Conservation (phyloP, 345 rosid genomes). For the Excoecaria cochinchinensis region DNA sequence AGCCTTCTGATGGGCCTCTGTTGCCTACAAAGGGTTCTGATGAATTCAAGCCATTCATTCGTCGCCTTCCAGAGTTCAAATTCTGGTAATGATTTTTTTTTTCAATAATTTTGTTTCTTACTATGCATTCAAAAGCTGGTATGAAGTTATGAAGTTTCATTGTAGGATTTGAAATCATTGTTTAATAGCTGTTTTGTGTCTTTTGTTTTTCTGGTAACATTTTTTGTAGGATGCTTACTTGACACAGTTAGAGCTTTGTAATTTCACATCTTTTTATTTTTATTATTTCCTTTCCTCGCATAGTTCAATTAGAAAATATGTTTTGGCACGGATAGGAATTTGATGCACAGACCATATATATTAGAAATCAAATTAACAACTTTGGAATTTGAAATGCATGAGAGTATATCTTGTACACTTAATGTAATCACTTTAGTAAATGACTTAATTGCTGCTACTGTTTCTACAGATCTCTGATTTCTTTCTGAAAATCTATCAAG, state of each 20-base stretch:
- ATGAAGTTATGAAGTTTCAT: not conserved
- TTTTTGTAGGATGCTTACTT: not conserved
- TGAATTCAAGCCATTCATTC: constrained; percentile 95
- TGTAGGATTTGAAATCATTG: not conserved
- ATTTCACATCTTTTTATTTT: not conserved
- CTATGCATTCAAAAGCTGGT: not conserved
- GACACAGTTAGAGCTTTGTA: not conserved
- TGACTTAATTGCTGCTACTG: not conserved
- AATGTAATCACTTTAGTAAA: not conserved
- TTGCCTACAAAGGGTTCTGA: constrained; percentile 94
- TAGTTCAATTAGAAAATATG: not conserved
- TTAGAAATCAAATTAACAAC: not conserved
- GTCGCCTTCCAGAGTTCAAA: constrained; percentile 94
- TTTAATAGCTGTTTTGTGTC: not conserved
- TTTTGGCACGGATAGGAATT: not conserved
- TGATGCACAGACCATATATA: not conserved
- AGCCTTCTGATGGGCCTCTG: constrained; percentile 68
- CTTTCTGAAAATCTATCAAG: not conserved
- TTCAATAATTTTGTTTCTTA: not conserved
- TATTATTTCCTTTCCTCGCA: not conserved
- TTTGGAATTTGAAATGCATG: not conserved
- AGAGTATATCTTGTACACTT: not conserved
- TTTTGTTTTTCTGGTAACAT: not conserved
- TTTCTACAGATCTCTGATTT: not conserved
- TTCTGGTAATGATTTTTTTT: constrained; percentile 59